Base-by-base conservation (phyloP, 2,329 filamentous ascomycete species). In the Parastagonospora avenae region DNA sequence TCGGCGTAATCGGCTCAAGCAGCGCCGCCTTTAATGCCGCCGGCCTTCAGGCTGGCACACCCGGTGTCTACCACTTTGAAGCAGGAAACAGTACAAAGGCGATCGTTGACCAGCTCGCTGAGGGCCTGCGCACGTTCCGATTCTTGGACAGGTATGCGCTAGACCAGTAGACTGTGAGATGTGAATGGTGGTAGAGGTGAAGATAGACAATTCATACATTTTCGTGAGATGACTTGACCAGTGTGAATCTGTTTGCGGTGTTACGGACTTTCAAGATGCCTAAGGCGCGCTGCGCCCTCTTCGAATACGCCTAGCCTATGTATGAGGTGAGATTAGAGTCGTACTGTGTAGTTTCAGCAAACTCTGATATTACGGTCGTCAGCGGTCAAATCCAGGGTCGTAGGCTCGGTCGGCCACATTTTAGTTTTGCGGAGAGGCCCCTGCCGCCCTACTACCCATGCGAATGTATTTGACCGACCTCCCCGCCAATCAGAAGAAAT, bases 61-160 rank as follows among this genome's bases (percentile, higher is more conserved):
- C 77, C 39, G 76, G 79, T 54, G 70, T 73, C 4, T 71, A 67
- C 45, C 42, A 54, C 1, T 55, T 64, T 31, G 57, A 42, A 35
- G 24, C 33, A 3, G 49, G 49, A 0, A 42, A 29, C 29, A 57
- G 60, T 40, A 52, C 46, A 14, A 52, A 50, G 10, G 50, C 59
- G 4, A 49, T 72, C 42, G 61, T 59, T 7, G 51, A 47, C 2
- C 47, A 62, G 42, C 40, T 74, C 10, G 52, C 63, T n/a, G 78
- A 82, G 2, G 87, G 86, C 0, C 73, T 91, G 60, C 78, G 77
- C 50, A 82, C 74, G 2, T 91, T 88, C 58, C 88, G 84, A 75
- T 90, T 89, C 63, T 76, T 86, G 30, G 80, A 84, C 54, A 79
- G 87, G 2, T 90, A 88, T 63, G 77, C 85, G 1, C 41, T 84